Evolutionary conservation across 2,329 filamentous ascomycete species (phyloP), one percentile per base, ranked within the genome.

Genomic region (Dactylellina cionopaga): DNA sequence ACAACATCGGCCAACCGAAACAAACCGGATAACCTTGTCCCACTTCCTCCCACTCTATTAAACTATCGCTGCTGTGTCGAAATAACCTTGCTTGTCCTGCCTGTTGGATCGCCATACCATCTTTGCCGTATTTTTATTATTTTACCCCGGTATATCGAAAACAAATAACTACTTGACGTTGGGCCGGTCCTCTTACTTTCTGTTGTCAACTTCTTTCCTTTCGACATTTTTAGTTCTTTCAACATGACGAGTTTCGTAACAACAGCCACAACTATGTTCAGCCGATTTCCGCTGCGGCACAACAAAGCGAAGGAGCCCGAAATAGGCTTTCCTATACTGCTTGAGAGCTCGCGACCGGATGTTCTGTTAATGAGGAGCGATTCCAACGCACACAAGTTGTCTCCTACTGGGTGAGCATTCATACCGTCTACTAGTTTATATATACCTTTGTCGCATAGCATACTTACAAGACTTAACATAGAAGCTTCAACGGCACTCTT

Each of bases 191-290:
- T 71, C 58, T 19, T 25, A 11, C 11, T 55, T 55, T 22, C 10
- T 47, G 15, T 39, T 46, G 4, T 22, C 39, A 51, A 24, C 2
- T 43, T 52, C 13, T 63, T 58, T 35, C 27, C 29, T 51, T 56
- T 35, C 59, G 33, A 39, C 39, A 33, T 51, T 56, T 43, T 63
- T 56, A 41, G 25, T 44, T 35, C 31, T 29, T 51, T 64, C 59
- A 55, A 35, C 62, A 74, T 74, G 69, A 68, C 69, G 47, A 68
- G 60, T 49, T 66, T 74, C 33, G 62, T 66, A 60, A 74, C 69
- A 22, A 74, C 69, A 25, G 69, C 69, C 51, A 74, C 75, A 39
- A 77, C 73, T 33, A 77, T 77, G 76, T 77, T 77, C 65, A 76
- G 74, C 49, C 72, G 76, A 41, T 71, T 77, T 41, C 76, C 76